phyloP scores from a whole-genome alignment of 2,329 filamentous ascomycete genomes.

The Emydomyces testavorans region DNA sequence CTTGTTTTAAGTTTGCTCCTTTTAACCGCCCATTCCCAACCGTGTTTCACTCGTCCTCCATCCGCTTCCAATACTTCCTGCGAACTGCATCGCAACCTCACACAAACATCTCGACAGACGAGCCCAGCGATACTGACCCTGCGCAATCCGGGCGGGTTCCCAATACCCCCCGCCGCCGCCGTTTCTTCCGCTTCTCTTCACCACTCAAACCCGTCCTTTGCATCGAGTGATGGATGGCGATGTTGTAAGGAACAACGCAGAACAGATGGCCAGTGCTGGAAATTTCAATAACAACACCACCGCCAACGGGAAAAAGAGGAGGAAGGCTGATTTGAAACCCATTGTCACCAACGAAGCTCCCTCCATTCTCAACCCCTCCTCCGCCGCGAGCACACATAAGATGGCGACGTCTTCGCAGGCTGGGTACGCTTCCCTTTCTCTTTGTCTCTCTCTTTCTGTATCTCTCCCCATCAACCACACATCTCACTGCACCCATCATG shows the following conservation, averaged over 20 bases:
- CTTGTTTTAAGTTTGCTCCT: neutral
- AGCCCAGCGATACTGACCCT: too few species aligned
- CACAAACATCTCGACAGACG: too few species aligned
- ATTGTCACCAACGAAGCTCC: constrained; percentile 52
- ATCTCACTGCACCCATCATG: neutral
- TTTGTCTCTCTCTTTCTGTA: neutral
- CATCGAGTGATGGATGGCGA: neutral
- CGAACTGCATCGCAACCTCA: too few species aligned
- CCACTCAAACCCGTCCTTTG: neutral
- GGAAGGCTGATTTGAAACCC: constrained; percentile 54
- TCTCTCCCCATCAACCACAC: neutral
- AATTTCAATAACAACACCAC: constrained; percentile 27
- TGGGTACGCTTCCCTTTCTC: neutral
- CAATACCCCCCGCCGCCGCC: neutral
- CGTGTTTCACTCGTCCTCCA: neutral
- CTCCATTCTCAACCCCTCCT: constrained; percentile 13
- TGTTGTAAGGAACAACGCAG: neutral
- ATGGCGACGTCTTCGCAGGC: constrained; percentile 8
- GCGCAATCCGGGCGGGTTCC: too few species aligned
- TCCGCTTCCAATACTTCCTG: neutral
- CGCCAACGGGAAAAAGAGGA: constrained; percentile 51
- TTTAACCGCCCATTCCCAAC: neutral
- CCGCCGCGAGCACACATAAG: constrained; percentile 3
- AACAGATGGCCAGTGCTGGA: constrained; percentile 17
- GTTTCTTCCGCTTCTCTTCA: neutral